These are phyloP conservation scores for Corylus americana DNA, from an alignment of 306 rosid species.

Conservation along the genomic window DNA sequence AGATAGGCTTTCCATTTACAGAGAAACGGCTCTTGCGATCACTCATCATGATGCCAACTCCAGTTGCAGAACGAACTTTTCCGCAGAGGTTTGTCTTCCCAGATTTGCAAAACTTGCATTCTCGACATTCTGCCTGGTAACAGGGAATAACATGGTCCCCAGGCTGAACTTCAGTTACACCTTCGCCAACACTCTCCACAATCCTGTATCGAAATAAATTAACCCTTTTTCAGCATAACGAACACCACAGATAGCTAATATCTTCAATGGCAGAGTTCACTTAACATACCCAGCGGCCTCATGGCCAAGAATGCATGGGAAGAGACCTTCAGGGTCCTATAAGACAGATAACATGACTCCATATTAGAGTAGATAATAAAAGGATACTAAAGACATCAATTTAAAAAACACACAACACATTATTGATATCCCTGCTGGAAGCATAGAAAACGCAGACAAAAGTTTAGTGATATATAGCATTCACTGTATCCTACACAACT, in stretches of 20 bases:
- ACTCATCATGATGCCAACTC: constrained; percentile 85
- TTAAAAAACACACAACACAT: not conserved
- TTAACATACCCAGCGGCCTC: constrained; percentile 77
- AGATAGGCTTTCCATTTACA: constrained; percentile 73
- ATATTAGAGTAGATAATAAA: not conserved
- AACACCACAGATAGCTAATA: not conserved
- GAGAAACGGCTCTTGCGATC: constrained; percentile 87
- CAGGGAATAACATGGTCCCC: constrained; percentile 97
- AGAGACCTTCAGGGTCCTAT: constrained; percentile 96
- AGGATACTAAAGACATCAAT: not conserved
- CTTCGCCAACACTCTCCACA: constrained; percentile 96
- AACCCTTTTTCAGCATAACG: not conserved
- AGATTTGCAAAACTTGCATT: constrained; percentile 96
- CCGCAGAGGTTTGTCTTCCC: constrained; percentile 98
- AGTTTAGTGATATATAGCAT: not conserved
- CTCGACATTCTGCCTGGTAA: constrained; percentile 93
- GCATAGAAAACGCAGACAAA: not conserved
- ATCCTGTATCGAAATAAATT: constrained; percentile 46
- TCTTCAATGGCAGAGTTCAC: not conserved
- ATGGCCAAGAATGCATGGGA: constrained; percentile 93
- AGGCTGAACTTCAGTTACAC: constrained; percentile 76
- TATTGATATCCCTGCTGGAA: not conserved
- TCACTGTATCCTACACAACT: not conserved
- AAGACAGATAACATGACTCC: constrained; percentile 20
- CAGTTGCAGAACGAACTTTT: constrained; percentile 86